Evolutionary conservation across 2,329 filamentous ascomycete species (phyloP).

Genomic region (Trichoderma endophyticum): DNA sequence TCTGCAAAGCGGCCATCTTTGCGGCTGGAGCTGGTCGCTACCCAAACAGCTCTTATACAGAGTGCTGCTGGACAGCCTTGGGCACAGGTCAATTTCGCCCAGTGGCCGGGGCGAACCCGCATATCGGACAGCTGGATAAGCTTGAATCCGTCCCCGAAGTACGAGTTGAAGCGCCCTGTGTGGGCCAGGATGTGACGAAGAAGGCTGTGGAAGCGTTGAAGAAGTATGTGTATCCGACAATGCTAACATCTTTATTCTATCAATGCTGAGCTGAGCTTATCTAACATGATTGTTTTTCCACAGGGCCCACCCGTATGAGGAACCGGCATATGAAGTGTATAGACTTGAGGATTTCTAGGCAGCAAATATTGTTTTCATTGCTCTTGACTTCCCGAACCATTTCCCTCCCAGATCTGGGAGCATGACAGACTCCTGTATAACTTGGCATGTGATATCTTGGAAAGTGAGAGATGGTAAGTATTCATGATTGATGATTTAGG

Average conservation of each 20-base stretch:
- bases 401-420: background rate
- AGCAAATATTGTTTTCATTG: background rate
- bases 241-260: background rate
- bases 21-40: constrained; percentile 55
- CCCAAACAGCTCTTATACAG: constrained; percentile 52
- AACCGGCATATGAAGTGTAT: constrained; percentile 47
- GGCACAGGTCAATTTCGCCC: constrained; percentile 67
- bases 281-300: background rate
- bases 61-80: constrained; percentile 48
- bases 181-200: constrained; percentile 54
- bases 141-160: constrained; percentile 60
- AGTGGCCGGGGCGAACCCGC: constrained; percentile 57
- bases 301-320: constrained; percentile 50
- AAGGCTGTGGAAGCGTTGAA: constrained; percentile 63
- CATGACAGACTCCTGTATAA: background rate
- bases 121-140: constrained; percentile 56
- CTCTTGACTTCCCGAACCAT: background rate
- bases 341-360: constrained; percentile 46
- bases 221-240: constrained; percentile 43
- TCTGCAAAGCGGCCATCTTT: constrained; percentile 55
- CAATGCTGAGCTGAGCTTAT: background rate
- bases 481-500: background rate
- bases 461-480: background rate
- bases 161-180: constrained; percentile 60
- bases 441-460: background rate